phyloP scores from a whole-genome alignment of 2,329 filamentous ascomycete genomes.

The Fusarium secorum region DNA sequence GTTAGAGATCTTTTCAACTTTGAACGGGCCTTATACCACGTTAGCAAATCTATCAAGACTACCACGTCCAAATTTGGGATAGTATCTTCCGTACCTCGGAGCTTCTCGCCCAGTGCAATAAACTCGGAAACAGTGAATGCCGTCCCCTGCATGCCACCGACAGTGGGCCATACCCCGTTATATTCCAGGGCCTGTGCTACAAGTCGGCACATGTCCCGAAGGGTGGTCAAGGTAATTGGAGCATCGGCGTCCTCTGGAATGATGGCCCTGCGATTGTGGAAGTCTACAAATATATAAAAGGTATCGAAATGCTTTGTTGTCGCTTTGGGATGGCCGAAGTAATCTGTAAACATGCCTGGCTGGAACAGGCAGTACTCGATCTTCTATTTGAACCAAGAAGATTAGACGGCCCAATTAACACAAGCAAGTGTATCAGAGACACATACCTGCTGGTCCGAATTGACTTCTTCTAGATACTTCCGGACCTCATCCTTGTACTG shows the following conservation, averaged over 20 bases:
- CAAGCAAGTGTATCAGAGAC: rapidly evolving
- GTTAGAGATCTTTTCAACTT: neutral
- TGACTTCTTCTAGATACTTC: neutral
- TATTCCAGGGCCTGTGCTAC: neutral
- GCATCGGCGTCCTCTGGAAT: neutral
- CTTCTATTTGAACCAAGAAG: neutral
- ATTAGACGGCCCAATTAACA: neutral
- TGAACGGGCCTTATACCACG: neutral
- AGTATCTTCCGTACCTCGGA: neutral
- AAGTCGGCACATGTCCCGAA: neutral
- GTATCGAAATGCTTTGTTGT: neutral
- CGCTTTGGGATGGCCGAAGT: neutral
- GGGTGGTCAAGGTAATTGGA: neutral
- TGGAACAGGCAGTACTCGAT: neutral
- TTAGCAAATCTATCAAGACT: neutral
- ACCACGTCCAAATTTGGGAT: neutral
- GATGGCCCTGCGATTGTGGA: neutral
- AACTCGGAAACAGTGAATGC: neutral
- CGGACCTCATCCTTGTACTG: neutral
- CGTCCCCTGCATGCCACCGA: neutral
- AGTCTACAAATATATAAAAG: neutral
- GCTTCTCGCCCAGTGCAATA: neutral
- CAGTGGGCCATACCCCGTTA: neutral
- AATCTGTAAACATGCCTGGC: neutral
- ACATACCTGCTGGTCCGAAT: neutral